Percentiles rank a stretch among this genome's conserved stretches.
phyloP scores from a whole-genome alignment of 164 flowering plant species.

The Litsea cubeba region DNA sequence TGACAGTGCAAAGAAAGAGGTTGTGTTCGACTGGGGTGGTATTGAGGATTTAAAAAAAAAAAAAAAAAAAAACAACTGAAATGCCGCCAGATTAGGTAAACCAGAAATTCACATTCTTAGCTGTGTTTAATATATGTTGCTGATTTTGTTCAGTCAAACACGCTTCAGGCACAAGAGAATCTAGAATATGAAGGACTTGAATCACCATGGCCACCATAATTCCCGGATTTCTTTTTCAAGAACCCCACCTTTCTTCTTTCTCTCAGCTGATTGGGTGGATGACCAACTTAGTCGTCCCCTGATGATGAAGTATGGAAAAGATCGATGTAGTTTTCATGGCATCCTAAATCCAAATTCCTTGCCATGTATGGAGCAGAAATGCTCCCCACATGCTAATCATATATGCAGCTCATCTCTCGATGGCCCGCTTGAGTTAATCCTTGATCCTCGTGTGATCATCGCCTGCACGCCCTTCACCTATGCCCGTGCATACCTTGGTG shows the following conservation, averaged over 20 bases:
- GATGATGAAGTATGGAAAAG: too few relatives aligned
- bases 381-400: too few relatives aligned
- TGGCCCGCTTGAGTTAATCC: too few relatives aligned
- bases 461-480: too few relatives aligned
- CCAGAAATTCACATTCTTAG: not conserved
- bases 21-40: not conserved
- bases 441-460: too few relatives aligned
- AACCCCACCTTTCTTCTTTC: not conserved
- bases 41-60: not conserved
- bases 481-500: too few relatives aligned
- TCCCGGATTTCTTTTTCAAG: not conserved
- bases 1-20: not conserved
- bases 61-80: not conserved
- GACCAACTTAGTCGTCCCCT: not conserved
- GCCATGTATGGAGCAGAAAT: too few relatives aligned
- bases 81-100: constrained; percentile 1
- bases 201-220: not conserved
- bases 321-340: too few relatives aligned
- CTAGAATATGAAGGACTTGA: not conserved
- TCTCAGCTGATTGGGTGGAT: not conserved
- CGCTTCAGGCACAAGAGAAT: not conserved
- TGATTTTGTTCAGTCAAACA: not conserved
- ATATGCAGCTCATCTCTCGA: too few relatives aligned
- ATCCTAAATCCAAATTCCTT: too few relatives aligned
- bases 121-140: not conserved